Base-by-base conservation (phyloP, 345 rosid species). In the Arabidopsis suecica region DNA sequence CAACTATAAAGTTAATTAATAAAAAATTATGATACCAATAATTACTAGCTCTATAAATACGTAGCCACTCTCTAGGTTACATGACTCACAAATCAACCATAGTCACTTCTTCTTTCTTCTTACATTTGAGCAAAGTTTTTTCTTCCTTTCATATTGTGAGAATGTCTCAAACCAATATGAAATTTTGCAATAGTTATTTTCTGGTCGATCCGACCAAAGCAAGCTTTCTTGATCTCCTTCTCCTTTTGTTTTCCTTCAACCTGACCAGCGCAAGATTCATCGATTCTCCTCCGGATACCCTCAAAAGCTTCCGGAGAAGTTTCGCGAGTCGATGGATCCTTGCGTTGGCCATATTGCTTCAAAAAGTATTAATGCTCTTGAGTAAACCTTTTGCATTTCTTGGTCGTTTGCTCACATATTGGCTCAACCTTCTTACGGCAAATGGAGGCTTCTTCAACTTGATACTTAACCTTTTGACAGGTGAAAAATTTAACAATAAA, bases 131-230 rank as follows among this genome's bases (percentile, higher is more conserved):
- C 68, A 59, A 67, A 57, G 9, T 18, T 32, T 59, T 5, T 40
- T 57, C 49, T 45, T 28, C 22, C 34, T 40, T 66, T 11, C 51
- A 59, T 61, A 33, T 54, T 53, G 30, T 34, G 65, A 69, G 13
- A 47, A 63, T 77, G 75, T 69, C 71, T 0, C 3, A 70, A 77
- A 16, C 70, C 60, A 23, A 70, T 12, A 70, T 70, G 75, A 71
- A 49, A 5, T 75, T 75, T 40, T 66, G 62, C 50, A 45, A 76
- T 51, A 55, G 33, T 37, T 79, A 79, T 71, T 48, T 86, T 30
- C 36, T 61, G 18, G 68, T 88, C 8, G 78, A 82, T 66, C 85
- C 87, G 1, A 61, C 69, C 30, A 82, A 86, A 60, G 87, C 87
- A 20, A 79, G 82, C 56, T 42, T 75, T 33, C 1, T 79, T 36